Conservation (phyloP, 768 basidiomycete species). For the Chalciporus piperatus region DNA sequence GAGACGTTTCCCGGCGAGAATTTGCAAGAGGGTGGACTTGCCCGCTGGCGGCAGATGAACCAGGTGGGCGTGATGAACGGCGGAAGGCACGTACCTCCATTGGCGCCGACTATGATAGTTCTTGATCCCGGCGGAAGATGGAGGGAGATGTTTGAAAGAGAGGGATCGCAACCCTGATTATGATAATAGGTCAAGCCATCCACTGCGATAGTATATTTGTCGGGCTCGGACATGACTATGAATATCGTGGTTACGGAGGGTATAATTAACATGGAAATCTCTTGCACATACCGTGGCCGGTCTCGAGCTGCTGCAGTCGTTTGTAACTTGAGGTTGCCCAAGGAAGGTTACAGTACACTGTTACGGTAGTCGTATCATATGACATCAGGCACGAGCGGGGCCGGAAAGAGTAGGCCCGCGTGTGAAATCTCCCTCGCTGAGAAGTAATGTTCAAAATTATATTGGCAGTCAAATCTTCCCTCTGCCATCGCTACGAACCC, state of each 20-base stretch:
- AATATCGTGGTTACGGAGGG: not conserved
- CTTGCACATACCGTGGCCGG: no score
- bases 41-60: slow-evolving; percentile 52
- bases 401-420: not conserved
- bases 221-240: not conserved
- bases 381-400: not conserved
- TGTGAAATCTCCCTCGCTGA: not conserved
- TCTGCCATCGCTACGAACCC: not conserved
- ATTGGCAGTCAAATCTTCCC: not conserved
- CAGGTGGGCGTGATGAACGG: not conserved
- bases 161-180: slow-evolving; percentile 38
- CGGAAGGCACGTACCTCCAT: slow-evolving; percentile 68
- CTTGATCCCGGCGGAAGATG: slow-evolving; percentile 71
- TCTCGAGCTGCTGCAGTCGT: no score
- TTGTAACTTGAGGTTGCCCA: no score
- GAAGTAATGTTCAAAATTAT: not conserved
- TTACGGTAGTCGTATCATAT: no score
- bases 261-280: not conserved
- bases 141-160: slow-evolving; percentile 65
- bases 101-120: slow-evolving; percentile 87
- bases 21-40: slow-evolving; percentile 93
- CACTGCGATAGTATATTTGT: slow-evolving; percentile 33
- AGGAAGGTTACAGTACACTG: no score
- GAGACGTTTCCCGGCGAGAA: slow-evolving; percentile 88
- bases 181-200: slow-evolving; percentile 59